Evolutionary conservation across 176 grass and related monocot genomes (phyloP).

Genomic region (Bolboschoenus planiculmis): DNA sequence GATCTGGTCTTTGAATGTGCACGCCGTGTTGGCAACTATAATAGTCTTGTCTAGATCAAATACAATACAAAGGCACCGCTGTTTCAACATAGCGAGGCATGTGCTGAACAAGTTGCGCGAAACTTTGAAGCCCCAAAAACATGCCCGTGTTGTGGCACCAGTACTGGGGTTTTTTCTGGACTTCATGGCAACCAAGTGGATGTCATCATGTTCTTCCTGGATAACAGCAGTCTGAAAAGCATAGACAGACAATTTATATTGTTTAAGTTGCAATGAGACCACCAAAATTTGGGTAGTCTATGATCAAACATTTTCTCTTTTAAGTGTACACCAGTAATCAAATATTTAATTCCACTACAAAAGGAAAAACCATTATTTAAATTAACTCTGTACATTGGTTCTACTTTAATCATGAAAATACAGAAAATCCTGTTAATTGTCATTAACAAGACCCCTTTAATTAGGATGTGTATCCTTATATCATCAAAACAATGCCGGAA

Average conservation of each 20-base stretch:
- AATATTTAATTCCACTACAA: neutral
- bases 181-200: slow-evolving; percentile 96
- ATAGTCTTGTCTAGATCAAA: slow-evolving; percentile 94
- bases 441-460: no score
- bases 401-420: no score
- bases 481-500: no score
- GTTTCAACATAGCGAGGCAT: slow-evolving; percentile 84
- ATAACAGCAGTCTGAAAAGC: slow-evolving; percentile 76
- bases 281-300: neutral
- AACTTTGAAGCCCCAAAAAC: slow-evolving; percentile 92
- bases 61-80: slow-evolving; percentile 71
- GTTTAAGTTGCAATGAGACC: neutral
- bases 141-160: slow-evolving; percentile 26
- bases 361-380: neutral
- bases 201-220: slow-evolving; percentile 55
- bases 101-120: slow-evolving; percentile 56
- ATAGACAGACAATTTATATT: neutral
- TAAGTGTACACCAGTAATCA: neutral
- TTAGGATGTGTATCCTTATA: no score
- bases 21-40: slow-evolving; percentile 72
- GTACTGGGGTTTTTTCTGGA: slow-evolving; percentile 47
- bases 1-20: slow-evolving; percentile 83
- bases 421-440: no score
- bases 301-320: neutral
- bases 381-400: neutral